Evolutionary conservation across 2,329 filamentous ascomycete species (phyloP).

Genomic region (Xylariaceae sp.): DNA sequence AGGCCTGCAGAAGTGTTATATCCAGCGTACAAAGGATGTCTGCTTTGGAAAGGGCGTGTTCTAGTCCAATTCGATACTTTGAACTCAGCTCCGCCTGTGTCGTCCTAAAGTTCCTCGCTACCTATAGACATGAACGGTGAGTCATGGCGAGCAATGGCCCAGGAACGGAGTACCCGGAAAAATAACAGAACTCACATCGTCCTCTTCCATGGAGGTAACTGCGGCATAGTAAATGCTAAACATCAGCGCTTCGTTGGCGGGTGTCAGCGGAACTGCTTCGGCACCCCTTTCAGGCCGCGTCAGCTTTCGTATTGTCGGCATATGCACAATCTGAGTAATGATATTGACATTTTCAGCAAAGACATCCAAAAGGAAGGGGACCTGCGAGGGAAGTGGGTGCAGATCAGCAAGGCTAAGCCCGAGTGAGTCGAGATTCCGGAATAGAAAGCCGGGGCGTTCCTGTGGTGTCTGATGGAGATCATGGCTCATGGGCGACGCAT

Average conservation of each 20-base stretch:
- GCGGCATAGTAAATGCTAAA: slow-evolving; percentile 55
- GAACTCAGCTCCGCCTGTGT: slow-evolving; percentile 35
- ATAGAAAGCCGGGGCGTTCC: slow-evolving; percentile 48
- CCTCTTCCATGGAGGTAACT: slow-evolving; percentile 51
- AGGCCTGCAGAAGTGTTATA: slow-evolving; percentile 47
- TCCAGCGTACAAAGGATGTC: slow-evolving; percentile 47
- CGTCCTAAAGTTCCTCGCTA: slow-evolving; percentile 35
- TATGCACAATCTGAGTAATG: slow-evolving; percentile 40
- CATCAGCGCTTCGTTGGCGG: slow-evolving; percentile 47
- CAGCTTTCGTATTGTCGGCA: slow-evolving; percentile 39
- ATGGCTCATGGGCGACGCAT: slow-evolving; percentile 31
- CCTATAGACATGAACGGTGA: slow-evolving; percentile 19
- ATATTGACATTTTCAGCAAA: slow-evolving; percentile 49
- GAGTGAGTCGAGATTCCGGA: slow-evolving; percentile 36
- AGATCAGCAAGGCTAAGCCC: slow-evolving; percentile 36
- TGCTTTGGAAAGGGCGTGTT: slow-evolving; percentile 44
- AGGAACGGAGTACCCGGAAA: neutral
- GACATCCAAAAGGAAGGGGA: slow-evolving; percentile 47
- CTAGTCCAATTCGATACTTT: slow-evolving; percentile 40
- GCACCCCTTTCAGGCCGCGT: slow-evolving; percentile 34
- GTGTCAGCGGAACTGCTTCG: slow-evolving; percentile 32
- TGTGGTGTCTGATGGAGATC: slow-evolving; percentile 40
- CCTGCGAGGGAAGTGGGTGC: slow-evolving; percentile 49
- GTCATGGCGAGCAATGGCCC: neutral
- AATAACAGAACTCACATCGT: slow-evolving; percentile 41